Evolutionary conservation across 495 filamentous ascomycete species (phyloP).

Genomic region (Penicillium macrosclerotiorum): DNA sequence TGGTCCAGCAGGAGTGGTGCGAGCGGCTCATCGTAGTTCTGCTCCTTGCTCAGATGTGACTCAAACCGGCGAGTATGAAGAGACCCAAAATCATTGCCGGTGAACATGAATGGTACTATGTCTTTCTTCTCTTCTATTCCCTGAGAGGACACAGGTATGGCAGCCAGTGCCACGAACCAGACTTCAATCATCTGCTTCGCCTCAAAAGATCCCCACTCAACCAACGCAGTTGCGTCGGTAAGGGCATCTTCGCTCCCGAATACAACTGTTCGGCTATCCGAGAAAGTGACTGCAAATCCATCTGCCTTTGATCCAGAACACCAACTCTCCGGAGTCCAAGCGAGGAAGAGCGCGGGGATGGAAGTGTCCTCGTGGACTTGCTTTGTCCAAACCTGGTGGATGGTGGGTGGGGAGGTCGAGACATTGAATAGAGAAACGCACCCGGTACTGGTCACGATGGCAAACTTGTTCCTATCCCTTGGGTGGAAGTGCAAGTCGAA

Average conservation of each 20-base stretch:
- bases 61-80: constrained; percentile 34
- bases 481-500: constrained; percentile 85
- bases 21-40: constrained; percentile 17
- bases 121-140: background rate
- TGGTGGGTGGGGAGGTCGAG: constrained; percentile 12
- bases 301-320: constrained; percentile 26
- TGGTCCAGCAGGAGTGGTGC: constrained; percentile 22
- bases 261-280: constrained; percentile 56
- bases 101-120: constrained; percentile 34
- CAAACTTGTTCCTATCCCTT: constrained; percentile 52
- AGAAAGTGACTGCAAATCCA: constrained; percentile 67
- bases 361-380: constrained; percentile 46
- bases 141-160: constrained; percentile 7
- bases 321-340: constrained; percentile 62
- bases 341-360: constrained; percentile 66
- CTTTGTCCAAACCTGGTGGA: constrained; percentile 35
- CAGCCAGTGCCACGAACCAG: constrained; percentile 44
- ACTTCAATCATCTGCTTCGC: constrained; percentile 43
- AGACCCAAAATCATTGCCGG: constrained; percentile 35
- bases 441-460: constrained; percentile 71
- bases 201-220: constrained; percentile 27
- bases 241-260: constrained; percentile 37
- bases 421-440: constrained; percentile 61
- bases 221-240: constrained; percentile 12
- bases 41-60: constrained; percentile 9